Conservation (phyloP, 2,329 filamentous ascomycete species). For the Eutypella sp. region DNA sequence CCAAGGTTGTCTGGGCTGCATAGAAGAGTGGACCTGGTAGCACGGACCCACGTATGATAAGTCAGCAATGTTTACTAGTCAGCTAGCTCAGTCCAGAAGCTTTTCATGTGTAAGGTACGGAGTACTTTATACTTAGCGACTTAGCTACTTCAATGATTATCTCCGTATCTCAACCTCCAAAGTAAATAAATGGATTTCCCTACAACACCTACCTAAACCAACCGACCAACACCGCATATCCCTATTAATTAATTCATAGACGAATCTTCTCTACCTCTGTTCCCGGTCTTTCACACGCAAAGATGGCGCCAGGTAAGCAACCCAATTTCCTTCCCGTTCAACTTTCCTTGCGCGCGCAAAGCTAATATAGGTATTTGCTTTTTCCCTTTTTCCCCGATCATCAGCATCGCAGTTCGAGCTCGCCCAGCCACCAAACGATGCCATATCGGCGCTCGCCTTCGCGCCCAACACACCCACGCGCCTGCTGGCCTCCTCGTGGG, state of each 20-base stretch:
- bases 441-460: slow-evolving; percentile 82
- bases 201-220: too few relatives aligned
- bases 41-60: too few relatives aligned
- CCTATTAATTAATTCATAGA: not conserved
- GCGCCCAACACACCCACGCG: slow-evolving; percentile 69
- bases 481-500: slow-evolving; percentile 92
- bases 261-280: not conserved
- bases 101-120: too few relatives aligned
- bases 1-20: too few relatives aligned
- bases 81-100: too few relatives aligned
- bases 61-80: too few relatives aligned
- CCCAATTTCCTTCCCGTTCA: not conserved
- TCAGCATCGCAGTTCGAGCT: slow-evolving; percentile 75
- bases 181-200: too few relatives aligned
- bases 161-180: too few relatives aligned
- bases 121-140: too few relatives aligned
- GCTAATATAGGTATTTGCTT: slow-evolving; percentile 14
- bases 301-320: slow-evolving; percentile 22
- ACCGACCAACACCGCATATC: not conserved
- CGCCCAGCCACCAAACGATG: slow-evolving; percentile 75
- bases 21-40: too few relatives aligned
- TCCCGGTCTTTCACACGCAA: not conserved
- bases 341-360: not conserved
- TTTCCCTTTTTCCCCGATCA: not conserved
- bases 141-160: too few relatives aligned